Conservation (phyloP, 768 basidiomycete species). For the Kondoa subrosea region DNA sequence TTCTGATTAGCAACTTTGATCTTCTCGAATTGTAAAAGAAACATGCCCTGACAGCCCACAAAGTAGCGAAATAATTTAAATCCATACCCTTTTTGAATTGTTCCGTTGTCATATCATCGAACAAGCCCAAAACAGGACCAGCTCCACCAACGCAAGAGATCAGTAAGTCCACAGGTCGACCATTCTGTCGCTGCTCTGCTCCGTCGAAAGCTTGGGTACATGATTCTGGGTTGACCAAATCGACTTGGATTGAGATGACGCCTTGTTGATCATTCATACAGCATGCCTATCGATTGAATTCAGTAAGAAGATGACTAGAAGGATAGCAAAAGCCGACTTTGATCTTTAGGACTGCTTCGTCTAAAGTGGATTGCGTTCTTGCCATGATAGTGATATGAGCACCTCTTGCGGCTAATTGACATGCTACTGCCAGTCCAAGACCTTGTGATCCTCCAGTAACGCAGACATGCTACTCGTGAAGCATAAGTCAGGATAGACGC, state of each 20-base stretch:
- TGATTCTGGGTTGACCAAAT: slow-evolving; percentile 41
- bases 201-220: slow-evolving; percentile 49
- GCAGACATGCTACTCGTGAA: slow-evolving; percentile 50
- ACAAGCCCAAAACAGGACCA: slow-evolving; percentile 46
- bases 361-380: slow-evolving; percentile 48
- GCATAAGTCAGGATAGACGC: neutral
- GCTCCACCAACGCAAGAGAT: slow-evolving; percentile 63
- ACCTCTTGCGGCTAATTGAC: slow-evolving; percentile 48
- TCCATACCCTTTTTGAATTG: slow-evolving; percentile 47
- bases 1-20: neutral
- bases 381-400: slow-evolving; percentile 77
- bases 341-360: slow-evolving; percentile 44
- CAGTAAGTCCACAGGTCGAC: slow-evolving; percentile 53
- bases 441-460: slow-evolving; percentile 71
- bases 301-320: neutral
- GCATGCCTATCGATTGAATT: slow-evolving; percentile 34
- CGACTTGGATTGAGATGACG: slow-evolving; percentile 50
- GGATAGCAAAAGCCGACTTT: slow-evolving; percentile 41
- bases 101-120: slow-evolving; percentile 50
- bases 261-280: slow-evolving; percentile 46
- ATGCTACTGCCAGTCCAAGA: slow-evolving; percentile 57
- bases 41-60: slow-evolving; percentile 42
- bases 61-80: slow-evolving; percentile 43
- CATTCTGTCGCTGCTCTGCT: slow-evolving; percentile 43
- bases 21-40: neutral